These are phyloP conservation scores for Ascosphaera aggregata DNA, from an alignment of 2,329 filamentous ascomycete genomes.

Conservation along the genomic window DNA sequence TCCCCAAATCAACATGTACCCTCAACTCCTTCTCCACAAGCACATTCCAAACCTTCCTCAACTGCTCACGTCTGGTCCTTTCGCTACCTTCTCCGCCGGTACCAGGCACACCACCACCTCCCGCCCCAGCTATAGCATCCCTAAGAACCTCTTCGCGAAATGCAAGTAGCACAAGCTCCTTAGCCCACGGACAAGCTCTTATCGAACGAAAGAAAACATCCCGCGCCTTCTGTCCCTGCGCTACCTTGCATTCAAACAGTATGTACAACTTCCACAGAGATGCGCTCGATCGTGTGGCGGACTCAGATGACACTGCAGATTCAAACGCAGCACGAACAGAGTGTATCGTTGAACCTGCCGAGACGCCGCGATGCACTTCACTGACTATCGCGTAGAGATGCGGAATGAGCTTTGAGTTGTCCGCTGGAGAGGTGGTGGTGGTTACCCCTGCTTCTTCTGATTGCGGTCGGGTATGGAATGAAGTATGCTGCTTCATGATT, in stretches of 20 bases:
- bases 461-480: constrained; percentile 7
- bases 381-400: constrained; percentile 32
- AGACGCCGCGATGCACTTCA: constrained; percentile 25
- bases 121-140: constrained; percentile 7
- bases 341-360: constrained; percentile 24
- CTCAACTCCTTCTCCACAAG: constrained; percentile 38
- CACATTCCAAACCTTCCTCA: constrained; percentile 30
- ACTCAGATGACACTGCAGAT: constrained; percentile 20
- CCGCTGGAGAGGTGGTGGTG: constrained; percentile 1
- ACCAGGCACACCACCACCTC: too few relatives aligned
- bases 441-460: constrained; percentile 7
- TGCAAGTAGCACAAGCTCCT: constrained; percentile 33
- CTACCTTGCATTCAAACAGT: constrained; percentile 20
- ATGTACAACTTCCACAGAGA: constrained; percentile 30
- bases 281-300: constrained; percentile 15
- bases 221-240: constrained; percentile 22
- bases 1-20: constrained; percentile 31
- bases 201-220: constrained; percentile 32
- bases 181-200: constrained; percentile 37
- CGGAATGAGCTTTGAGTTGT: constrained; percentile 9
- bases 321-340: constrained; percentile 32
- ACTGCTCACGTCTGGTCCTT: constrained; percentile 22
- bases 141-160: constrained; percentile 23
- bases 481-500: constrained; percentile 26
- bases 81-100: constrained; percentile 1